Evolutionary conservation across 2,329 filamentous ascomycete species (phyloP), one percentile per base, ranked within the genome.

Genomic region (Colletotrichum sp.): DNA sequence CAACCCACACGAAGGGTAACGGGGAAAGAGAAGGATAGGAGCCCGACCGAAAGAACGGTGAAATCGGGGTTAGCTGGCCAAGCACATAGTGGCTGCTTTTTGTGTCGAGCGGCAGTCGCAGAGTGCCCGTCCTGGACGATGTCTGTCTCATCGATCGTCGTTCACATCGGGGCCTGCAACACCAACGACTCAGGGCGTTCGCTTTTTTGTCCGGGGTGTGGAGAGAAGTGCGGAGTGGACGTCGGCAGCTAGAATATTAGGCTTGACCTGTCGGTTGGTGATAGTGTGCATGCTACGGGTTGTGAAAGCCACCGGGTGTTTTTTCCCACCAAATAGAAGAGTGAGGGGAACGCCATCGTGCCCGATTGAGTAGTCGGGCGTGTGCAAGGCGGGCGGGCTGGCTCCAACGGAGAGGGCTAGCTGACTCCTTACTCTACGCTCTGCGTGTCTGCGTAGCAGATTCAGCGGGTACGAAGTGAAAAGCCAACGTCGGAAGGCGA

Each of bases 81-180:
- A 72, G 71, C 24, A 24, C 44, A 22, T 13, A 52, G 44, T 22
- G 44, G n/a, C 44, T 22, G 48, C 30, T 67, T 32, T 24, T 28
- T 16, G 48, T 62, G 71, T 76, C 59, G 60, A 64, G 26, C 57
- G 16, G 28, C 52, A 62, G 64, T 76, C 64, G 59, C 74, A 69
- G 70, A 65, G 48, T 68, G 65, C 44, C 65, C 52, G 65, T 76
- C 48, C 70, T 73, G 74, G 44, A 76, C 70, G 32, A 39, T 63
- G 74, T 52, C 64, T 48, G 74, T 76, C 70, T 76, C 70, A 74
- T 73, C 74, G 34, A 62, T 67, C 34, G 34, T 74, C 22, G 59
- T 32, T 44, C 30, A 59, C 32, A 36, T 28, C 39, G 22, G 26
- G 48, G 70, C 39, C 74, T 74, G 69, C 69, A 75, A 73, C 73